Percentiles rank a stretch among this genome's conserved stretches.
Evolutionary conservation across 306 rosid species (phyloP).

Genomic region (Medicago lupulina): DNA sequence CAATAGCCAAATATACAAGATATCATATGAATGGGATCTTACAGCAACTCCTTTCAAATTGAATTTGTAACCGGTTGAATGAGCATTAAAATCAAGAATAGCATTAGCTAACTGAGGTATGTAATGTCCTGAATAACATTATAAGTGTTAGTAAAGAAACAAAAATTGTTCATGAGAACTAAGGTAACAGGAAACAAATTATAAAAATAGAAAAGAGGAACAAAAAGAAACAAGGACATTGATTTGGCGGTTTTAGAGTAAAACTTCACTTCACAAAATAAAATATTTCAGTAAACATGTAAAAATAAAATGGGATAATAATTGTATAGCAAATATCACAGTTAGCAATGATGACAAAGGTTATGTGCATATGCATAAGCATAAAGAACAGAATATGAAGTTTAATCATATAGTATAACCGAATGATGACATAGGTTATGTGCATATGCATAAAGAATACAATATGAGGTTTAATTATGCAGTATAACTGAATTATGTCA

Average conservation of each 20-base stretch:
- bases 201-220: too few species aligned
- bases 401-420: not conserved
- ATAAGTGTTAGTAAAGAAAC: slow-evolving; percentile 1
- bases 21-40: slow-evolving; percentile 44
- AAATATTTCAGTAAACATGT: not conserved
- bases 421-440: not conserved
- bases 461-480: not conserved
- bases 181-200: too few species aligned
- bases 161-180: too few species aligned
- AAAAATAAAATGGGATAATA: not conserved
- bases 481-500: not conserved
- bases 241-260: not conserved
- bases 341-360: not conserved
- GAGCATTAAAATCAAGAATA: slow-evolving; percentile 68
- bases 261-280: not conserved
- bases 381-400: not conserved
- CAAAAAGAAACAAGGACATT: slow-evolving; percentile 1
- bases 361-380: not conserved
- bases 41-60: slow-evolving; percentile 87
- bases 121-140: slow-evolving; percentile 73
- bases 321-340: not conserved
- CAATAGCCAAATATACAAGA: not conserved
- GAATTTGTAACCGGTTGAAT: slow-evolving; percentile 75
- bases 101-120: slow-evolving; percentile 80
- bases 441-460: not conserved